A percentile compares a stretch with the other conserved stretches of the same genome.
These are phyloP conservation scores for Cryptococcus depauperatus DNA, from an alignment of 1,284 basidiomycete species.

Conservation along the genomic window DNA sequence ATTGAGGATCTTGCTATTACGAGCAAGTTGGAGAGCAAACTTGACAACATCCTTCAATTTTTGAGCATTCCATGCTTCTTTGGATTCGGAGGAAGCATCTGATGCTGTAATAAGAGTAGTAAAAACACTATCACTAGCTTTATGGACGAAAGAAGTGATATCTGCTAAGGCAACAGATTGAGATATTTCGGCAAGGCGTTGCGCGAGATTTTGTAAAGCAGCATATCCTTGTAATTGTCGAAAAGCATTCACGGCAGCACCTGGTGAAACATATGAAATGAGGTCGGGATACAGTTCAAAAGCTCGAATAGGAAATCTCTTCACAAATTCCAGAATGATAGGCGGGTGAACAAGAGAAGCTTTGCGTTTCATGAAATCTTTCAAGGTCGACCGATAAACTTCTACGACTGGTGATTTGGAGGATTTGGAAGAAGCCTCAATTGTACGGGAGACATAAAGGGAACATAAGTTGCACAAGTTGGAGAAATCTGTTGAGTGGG, in stretches of 20 bases:
- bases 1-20: slow-evolving; percentile 53
- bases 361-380: slow-evolving; percentile 74
- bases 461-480: slow-evolving; percentile 62
- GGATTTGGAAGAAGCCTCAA: slow-evolving; percentile 37
- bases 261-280: slow-evolving; percentile 47
- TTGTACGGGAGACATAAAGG: slow-evolving; percentile 60
- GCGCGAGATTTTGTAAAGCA: slow-evolving; percentile 61
- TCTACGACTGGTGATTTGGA: slow-evolving; percentile 44
- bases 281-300: slow-evolving; percentile 62
- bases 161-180: slow-evolving; percentile 42
- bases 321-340: slow-evolving; percentile 74
- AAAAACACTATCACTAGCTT: slow-evolving; percentile 52
- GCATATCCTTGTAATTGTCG: slow-evolving; percentile 66
- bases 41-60: slow-evolving; percentile 76
- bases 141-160: slow-evolving; percentile 50
- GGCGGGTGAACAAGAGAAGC: slow-evolving; percentile 62
- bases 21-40: slow-evolving; percentile 57
- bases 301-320: slow-evolving; percentile 58
- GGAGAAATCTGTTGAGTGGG: slow-evolving; percentile 56
- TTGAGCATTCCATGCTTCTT: slow-evolving; percentile 51
- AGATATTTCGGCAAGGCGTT: slow-evolving; percentile 54
- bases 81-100: slow-evolving; percentile 4
- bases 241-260: slow-evolving; percentile 62
- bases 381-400: slow-evolving; percentile 61
- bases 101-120: slow-evolving; percentile 51